phyloP scores from a whole-genome alignment of 163 green algal species.

The Chlamydomonas reinhardtii region DNA sequence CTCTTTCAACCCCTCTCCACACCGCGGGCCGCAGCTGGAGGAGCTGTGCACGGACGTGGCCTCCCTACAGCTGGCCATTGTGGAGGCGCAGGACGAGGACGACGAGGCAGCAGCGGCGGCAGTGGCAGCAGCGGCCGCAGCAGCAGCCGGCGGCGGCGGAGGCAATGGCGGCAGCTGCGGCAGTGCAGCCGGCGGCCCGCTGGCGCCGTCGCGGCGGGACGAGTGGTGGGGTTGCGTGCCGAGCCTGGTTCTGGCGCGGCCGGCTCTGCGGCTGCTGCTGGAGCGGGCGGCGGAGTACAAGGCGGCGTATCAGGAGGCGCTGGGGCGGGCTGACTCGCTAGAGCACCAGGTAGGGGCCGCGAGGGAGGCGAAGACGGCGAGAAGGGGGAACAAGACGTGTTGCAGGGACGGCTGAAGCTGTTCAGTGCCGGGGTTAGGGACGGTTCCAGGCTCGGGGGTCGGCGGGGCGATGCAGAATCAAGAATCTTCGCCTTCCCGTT shows the following conservation, averaged over 20 bases:
- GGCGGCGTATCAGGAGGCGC: neutral
- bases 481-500: too few species aligned
- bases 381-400: too few species aligned
- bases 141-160: neutral
- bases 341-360: conserved; percentile 29
- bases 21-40: conserved; percentile 29
- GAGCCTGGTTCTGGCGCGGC: conserved; percentile 14
- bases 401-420: too few species aligned
- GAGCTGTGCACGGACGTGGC: conserved; percentile 40
- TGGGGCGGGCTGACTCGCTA: neutral
- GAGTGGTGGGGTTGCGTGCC: conserved; percentile 30
- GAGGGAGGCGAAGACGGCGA: too few species aligned
- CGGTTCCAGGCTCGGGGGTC: too few species aligned
- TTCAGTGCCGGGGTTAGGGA: too few species aligned
- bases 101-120: neutral
- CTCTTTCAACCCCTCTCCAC: too few species aligned
- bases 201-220: neutral
- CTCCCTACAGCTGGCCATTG: conserved; percentile 2
- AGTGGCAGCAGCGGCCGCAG: neutral
- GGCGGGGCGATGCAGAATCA: too few species aligned
- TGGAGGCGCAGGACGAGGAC: conserved; percentile 16
- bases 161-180: neutral
- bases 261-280: conserved; percentile 31
- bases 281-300: conserved; percentile 27
- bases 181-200: too few species aligned